Percentiles rank a stretch among this genome's conserved stretches.
phyloP scores from a whole-genome alignment of 306 rosid genomes.

The Fragaria nilgerrensis region DNA sequence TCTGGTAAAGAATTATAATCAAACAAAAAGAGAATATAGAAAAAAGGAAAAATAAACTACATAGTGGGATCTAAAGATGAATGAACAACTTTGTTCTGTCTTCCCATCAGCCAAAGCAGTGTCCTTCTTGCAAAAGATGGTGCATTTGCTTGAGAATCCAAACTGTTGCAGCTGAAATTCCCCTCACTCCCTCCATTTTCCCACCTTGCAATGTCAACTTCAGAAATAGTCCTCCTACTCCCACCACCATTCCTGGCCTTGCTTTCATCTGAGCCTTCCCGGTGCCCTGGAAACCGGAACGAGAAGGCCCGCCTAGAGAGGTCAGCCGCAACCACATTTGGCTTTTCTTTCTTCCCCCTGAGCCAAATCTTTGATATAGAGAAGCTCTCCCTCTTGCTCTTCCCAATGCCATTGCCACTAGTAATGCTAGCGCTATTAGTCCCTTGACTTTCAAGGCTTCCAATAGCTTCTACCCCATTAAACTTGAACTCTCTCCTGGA shows the following conservation, averaged over 20 bases:
- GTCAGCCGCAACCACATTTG: conserved; percentile 19
- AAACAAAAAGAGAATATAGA: not conserved
- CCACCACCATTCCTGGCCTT: conserved; percentile 42
- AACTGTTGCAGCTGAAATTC: conserved; percentile 61
- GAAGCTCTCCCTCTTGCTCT: conserved; percentile 59
- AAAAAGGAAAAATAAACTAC: conserved; percentile 19
- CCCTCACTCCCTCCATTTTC: conserved; percentile 67
- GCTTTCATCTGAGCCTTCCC: conserved; percentile 28
- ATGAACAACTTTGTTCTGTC: conserved; percentile 85
- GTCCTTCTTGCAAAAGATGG: conserved; percentile 90
- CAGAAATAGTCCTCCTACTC: conserved; percentile 55
- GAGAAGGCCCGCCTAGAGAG: conserved; percentile 72
- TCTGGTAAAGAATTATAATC: not conserved
- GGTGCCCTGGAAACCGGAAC: conserved; percentile 53
- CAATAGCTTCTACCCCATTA: conserved; percentile 35
- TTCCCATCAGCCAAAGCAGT: conserved; percentile 86
- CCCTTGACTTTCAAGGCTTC: conserved; percentile 23
- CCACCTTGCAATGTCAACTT: conserved; percentile 54
- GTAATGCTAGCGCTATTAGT: not conserved
- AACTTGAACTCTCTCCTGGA: conserved; percentile 76
- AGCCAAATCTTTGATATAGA: conserved; percentile 90
- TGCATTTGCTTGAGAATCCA: conserved; percentile 71
- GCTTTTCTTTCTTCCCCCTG: conserved; percentile 51
- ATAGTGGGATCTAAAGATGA: conserved; percentile 55
- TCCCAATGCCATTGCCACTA: conserved; percentile 24